Base-by-base conservation (phyloP, 495 filamentous ascomycete genomes). In the Penicillium egyptiacum region DNA sequence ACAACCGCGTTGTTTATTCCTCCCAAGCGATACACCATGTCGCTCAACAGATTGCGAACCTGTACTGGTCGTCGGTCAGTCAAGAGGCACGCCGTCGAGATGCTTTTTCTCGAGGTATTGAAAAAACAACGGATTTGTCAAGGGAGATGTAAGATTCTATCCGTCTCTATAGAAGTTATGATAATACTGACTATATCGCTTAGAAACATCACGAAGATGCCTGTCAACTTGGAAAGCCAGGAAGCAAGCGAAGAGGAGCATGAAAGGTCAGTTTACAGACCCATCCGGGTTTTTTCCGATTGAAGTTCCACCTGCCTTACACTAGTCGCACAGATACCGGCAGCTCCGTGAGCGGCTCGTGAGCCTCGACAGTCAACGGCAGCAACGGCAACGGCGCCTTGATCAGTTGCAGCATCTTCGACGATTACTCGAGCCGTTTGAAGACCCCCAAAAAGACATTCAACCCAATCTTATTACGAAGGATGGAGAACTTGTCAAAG, bases 391-490 rank as follows among this genome's bases (percentile, higher is more conserved):
- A 45, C 80, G 78, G 30, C 80, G 81, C 37, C 72, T 90, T 16
- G 77, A 76, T 37, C 80, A 84, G 22, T 73, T 87, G 35, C 78
- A 77, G 23, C 74, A 76, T 37, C 75, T 91, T 43, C 78, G 80
- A 41, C 70, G 66, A 7, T 65, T 89, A n/a, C 68, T 92, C 0
- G 75, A 77, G 37, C 84, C 84, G 0, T 88, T 89, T 57, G 62
- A 77, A 33, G 67, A 82, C 6, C 79, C 83, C 1, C 73, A 77
- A 46, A 65, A 76, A 35, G 79, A 77, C 43, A 82, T 96, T 23
- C 90, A 96, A 63, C 85, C 86, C 22, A 95, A 93, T 70, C 73
- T 96, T 17, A 79, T 91, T 10, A 88, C 83, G 14, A 81, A 82
- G 42, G 86, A 90, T 69, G 87, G 86, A n/a, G 84, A 87, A 60